Evolutionary conservation across 225 moss, liverwort and hornwort species (phyloP).

Genomic region (Climacium dendroides): DNA sequence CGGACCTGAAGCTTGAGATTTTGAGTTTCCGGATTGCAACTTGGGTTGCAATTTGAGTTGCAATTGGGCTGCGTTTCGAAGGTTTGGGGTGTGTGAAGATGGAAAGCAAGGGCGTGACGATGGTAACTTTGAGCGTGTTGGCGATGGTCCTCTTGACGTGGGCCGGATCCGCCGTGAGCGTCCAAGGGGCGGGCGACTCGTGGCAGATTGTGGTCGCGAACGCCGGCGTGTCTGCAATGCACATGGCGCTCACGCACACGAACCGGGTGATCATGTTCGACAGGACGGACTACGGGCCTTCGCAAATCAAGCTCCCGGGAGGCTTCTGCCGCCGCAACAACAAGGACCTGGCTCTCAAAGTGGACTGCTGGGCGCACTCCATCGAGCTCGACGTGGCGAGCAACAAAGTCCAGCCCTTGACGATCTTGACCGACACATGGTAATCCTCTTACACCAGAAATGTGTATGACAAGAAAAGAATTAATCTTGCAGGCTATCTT

Average conservation of each 20-base stretch:
- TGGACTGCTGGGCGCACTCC: slow-evolving; percentile 68
- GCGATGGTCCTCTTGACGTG: neutral
- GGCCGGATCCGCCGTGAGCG: neutral
- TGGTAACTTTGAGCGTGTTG: neutral
- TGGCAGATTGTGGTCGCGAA: slow-evolving; percentile 42
- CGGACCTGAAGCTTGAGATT: neutral
- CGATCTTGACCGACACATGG: slow-evolving; percentile 45
- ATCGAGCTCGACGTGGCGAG: slow-evolving; percentile 13
- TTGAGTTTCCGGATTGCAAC: neutral
- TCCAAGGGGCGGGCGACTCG: neutral
- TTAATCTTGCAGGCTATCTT: neutral
- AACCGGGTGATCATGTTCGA: slow-evolving; percentile 64
- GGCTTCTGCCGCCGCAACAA: slow-evolving; percentile 34
- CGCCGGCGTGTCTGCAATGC: slow-evolving; percentile 66
- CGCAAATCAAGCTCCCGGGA: slow-evolving; percentile 25
- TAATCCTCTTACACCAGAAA: slow-evolving; percentile 13
- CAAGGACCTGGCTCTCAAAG: slow-evolving; percentile 26
- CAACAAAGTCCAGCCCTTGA: slow-evolving; percentile 29
- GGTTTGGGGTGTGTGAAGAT: neutral
- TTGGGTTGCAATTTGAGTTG: neutral
- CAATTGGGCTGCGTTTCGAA: neutral
- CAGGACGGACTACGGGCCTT: slow-evolving; percentile 48
- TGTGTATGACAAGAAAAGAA: neutral
- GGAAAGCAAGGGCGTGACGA: neutral
- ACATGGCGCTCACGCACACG: slow-evolving; percentile 52